These are phyloP conservation scores for Botrytis byssoidea DNA, from an alignment of 2,329 filamentous ascomycete genomes.

Conservation along the genomic window DNA sequence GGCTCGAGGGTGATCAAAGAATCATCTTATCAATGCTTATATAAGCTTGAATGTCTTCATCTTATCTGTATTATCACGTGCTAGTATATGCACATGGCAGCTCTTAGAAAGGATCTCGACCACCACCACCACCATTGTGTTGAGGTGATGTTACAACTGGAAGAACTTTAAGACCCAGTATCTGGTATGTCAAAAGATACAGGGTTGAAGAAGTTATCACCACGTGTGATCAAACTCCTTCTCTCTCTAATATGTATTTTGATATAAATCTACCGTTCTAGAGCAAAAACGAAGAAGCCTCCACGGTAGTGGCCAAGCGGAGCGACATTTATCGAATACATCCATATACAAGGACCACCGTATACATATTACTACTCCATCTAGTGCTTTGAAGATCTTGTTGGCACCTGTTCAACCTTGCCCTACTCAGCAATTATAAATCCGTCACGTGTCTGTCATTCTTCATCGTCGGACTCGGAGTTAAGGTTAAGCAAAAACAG, in stretches of 20 bases:
- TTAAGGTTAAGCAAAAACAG: neutral
- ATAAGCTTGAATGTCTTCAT: no score
- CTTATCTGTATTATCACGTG: neutral
- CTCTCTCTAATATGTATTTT: neutral
- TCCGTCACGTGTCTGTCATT: neutral
- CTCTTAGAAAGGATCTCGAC: neutral
- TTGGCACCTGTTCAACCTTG: neutral
- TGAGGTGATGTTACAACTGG: neutral
- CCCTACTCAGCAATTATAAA: neutral
- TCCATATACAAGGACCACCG: neutral
- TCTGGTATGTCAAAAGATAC: no score
- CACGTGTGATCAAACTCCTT: neutral
- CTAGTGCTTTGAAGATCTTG: neutral
- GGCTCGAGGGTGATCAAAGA: neutral
- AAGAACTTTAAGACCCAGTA: neutral
- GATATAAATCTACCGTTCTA: neutral
- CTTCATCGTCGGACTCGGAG: neutral
- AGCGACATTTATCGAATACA: neutral
- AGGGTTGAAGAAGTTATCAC: neutral
- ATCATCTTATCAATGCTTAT: neutral
- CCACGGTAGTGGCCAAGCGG: neutral
- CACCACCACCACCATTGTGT: neutral
- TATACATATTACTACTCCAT: no score
- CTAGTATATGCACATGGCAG: neutral
- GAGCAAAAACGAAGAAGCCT: neutral